phyloP scores from a whole-genome alignment of 2,329 filamentous ascomycete species.

The Fusarium sp. region DNA sequence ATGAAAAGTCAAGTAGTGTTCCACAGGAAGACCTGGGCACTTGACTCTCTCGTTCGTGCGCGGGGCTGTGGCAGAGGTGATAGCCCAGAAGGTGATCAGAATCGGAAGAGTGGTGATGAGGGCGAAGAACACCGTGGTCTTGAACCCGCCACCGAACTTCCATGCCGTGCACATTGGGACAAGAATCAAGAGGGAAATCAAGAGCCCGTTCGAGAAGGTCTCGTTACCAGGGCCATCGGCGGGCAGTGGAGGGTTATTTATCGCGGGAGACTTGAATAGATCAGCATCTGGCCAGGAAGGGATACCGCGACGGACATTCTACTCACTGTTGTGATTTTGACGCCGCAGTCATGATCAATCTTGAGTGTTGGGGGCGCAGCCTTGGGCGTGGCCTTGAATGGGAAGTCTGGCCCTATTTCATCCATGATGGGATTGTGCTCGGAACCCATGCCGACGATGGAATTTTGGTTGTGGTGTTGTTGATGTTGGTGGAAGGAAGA shows the following conservation, averaged over 20 bases:
- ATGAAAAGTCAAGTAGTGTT: conserved; percentile 87
- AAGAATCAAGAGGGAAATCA: conserved; percentile 12
- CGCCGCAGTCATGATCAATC: conserved; percentile 16
- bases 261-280: conserved; percentile 6
- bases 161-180: conserved; percentile 61
- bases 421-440: conserved; percentile 5
- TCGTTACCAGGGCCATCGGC: conserved; percentile 17
- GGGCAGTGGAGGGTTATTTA: conserved; percentile 7
- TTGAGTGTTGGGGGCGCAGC: conserved; percentile 4
- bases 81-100: conserved; percentile 82
- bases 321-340: conserved; percentile 13
- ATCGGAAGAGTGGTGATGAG: conserved; percentile 81
- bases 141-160: conserved; percentile 86
- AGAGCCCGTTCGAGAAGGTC: conserved; percentile 13
- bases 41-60: conserved; percentile 91
- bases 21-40: conserved; percentile 84
- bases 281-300: conserved; percentile 1
- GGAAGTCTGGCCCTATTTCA: conserved; percentile 10
- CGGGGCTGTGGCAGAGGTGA: conserved; percentile 80
- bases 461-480: too few species aligned
- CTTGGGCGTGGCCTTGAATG: conserved; percentile 9
- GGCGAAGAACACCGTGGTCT: conserved; percentile 84
- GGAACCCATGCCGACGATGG: background rate
- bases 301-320: background rate
- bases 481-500: too few species aligned